These are phyloP conservation scores for Pisolithus orientalis DNA, from an alignment of 768 basidiomycete genomes.

Conservation along the genomic window DNA sequence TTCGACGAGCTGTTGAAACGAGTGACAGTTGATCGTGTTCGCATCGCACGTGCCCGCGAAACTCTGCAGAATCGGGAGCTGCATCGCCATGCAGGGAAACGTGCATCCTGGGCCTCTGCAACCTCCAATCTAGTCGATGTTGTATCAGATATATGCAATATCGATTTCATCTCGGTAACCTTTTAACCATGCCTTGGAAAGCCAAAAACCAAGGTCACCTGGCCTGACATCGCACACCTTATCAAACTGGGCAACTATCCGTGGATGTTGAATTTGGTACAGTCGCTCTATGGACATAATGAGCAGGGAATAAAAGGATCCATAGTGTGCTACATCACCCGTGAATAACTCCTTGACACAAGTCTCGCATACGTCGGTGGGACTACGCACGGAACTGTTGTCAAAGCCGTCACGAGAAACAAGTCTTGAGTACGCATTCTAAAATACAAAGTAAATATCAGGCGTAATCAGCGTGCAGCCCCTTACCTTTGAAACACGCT, in stretches of 20 bases:
- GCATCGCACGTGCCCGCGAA: conserved; percentile 55
- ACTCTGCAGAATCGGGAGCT: conserved; percentile 56
- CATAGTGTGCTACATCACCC: conserved; percentile 34
- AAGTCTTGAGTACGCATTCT: conserved; percentile 23
- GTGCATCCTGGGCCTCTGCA: conserved; percentile 75
- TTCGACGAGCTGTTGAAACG: conserved; percentile 48
- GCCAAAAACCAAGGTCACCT: conserved; percentile 52
- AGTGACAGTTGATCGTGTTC: conserved; percentile 61
- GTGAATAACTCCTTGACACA: conserved; percentile 55
- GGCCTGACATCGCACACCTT: conserved; percentile 38
- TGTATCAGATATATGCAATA: conserved; percentile 2
- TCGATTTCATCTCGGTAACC: conserved; percentile 35
- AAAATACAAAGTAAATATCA: neutral
- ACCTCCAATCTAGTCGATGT: conserved; percentile 58
- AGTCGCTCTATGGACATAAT: conserved; percentile 46
- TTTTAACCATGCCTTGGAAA: conserved; percentile 76
- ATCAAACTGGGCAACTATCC: conserved; percentile 54
- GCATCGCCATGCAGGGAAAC: conserved; percentile 50
- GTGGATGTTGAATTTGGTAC: conserved; percentile 65
- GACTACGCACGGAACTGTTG: conserved; percentile 42
- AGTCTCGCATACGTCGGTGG: conserved; percentile 49
- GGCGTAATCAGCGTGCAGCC: neutral
- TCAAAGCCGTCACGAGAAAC: conserved; percentile 35
- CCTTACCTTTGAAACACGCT: conserved; percentile 54
- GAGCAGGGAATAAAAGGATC: neutral